Percentiles rank a stretch among this genome's conserved stretches.
Conservation (phyloP, 768 basidiomycete species). For the Suillus cothurnatus region DNA sequence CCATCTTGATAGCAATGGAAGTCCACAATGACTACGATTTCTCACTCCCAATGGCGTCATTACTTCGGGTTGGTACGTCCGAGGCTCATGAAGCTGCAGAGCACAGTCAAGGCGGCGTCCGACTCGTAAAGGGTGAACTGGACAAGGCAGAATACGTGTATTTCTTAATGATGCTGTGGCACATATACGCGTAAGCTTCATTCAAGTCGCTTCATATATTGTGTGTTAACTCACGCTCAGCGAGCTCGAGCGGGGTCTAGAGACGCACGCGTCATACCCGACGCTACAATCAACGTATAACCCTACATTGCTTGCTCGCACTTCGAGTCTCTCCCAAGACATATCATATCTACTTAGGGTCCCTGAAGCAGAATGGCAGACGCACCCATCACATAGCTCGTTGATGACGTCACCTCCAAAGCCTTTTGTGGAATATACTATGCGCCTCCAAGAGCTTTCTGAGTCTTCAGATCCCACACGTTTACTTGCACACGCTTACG, state of each 20-base stretch:
- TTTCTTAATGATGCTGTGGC: constrained; percentile 78
- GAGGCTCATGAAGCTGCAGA: constrained; percentile 59
- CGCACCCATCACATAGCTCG: constrained; percentile 52
- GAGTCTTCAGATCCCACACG: constrained; percentile 44
- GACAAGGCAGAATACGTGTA: constrained; percentile 65
- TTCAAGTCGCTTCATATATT: constrained; percentile 2
- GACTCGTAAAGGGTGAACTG: constrained; percentile 60
- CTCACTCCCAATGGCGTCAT: constrained; percentile 35
- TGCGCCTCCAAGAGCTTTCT: constrained; percentile 52
- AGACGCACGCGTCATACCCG: constrained; percentile 61
- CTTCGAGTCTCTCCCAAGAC: constrained; percentile 61
- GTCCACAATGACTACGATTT: constrained; percentile 20
- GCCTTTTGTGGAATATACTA: constrained; percentile 52
- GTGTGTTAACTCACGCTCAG: constrained; percentile 31
- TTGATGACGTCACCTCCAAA: constrained; percentile 50
- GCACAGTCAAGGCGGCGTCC: constrained; percentile 56
- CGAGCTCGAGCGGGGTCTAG: constrained; percentile 57
- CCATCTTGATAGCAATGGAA: background rate
- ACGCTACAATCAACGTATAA: constrained; percentile 71
- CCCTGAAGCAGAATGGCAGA: constrained; percentile 53
- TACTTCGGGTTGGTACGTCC: constrained; percentile 43
- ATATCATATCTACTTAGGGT: constrained; percentile 62
- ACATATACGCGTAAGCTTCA: constrained; percentile 68
- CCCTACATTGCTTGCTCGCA: constrained; percentile 66
- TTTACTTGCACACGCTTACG: constrained; percentile 78